Percentiles rank a stretch among this genome's conserved stretches.
Evolutionary conservation across 139 green algal species (phyloP).

Genomic region (Picochlorum sp.): DNA sequence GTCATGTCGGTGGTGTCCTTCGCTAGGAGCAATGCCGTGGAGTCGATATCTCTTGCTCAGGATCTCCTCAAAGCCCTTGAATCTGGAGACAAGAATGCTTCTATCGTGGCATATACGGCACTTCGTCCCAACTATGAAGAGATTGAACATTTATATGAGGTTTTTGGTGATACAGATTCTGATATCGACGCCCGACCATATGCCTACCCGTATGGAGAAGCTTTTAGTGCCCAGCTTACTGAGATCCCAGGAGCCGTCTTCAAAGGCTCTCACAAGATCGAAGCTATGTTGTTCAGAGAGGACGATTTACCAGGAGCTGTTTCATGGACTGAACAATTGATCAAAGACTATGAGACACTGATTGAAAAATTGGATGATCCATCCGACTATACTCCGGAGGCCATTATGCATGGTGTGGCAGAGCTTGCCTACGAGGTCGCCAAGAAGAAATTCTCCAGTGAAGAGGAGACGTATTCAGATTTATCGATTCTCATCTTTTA

Average conservation of each 20-base stretch:
- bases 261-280: constrained; percentile 23
- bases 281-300: constrained; percentile 21
- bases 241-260: constrained; percentile 8
- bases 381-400: constrained; percentile 1
- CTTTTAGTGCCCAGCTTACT: background rate
- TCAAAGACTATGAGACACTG: constrained; percentile 13
- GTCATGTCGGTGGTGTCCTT: constrained; percentile 2
- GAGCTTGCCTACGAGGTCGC: constrained; percentile 23
- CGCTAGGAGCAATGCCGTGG: background rate
- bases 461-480: constrained; percentile 34
- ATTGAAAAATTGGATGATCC: constrained; percentile 6
- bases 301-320: constrained; percentile 6
- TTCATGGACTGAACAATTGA: constrained; percentile 15
- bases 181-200: constrained; percentile 20
- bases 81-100: constrained; percentile 12
- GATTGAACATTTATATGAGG: constrained; percentile 27
- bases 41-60: constrained; percentile 9
- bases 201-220: constrained; percentile 14
- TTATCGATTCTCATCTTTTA: constrained; percentile 32
- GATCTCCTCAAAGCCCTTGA: background rate
- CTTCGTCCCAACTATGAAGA: constrained; percentile 23
- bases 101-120: constrained; percentile 2
- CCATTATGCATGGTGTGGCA: constrained; percentile 9
- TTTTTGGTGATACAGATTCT: constrained; percentile 22
- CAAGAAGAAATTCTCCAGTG: constrained; percentile 30